phyloP scores from a whole-genome alignment of 768 basidiomycete species.

The Daedaleopsis nitida region DNA sequence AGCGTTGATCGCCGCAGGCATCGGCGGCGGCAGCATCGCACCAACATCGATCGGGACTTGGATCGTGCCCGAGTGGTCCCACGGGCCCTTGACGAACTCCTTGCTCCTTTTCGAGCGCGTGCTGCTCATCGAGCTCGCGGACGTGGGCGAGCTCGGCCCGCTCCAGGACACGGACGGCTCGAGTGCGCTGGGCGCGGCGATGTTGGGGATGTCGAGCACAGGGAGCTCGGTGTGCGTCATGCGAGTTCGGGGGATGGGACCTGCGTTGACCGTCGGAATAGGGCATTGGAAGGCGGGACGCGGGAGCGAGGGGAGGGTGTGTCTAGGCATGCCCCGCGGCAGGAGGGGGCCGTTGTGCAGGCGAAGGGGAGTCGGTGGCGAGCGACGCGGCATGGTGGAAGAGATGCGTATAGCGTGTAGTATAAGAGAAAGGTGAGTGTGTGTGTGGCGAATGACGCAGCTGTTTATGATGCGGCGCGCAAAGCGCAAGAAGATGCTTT shows the following conservation, averaged over 20 bases:
- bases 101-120: slow-evolving; percentile 13
- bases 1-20: slow-evolving; percentile 24
- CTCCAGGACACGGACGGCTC: slow-evolving; percentile 5
- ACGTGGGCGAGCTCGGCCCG: slow-evolving; percentile 24
- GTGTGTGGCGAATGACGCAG: neutral
- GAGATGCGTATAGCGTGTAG: neutral
- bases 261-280: neutral
- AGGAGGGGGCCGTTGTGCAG: slow-evolving; percentile 65
- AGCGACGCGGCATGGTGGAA: slow-evolving; percentile 61
- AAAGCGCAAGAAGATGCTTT: neutral
- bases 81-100: slow-evolving; percentile 25
- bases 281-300: slow-evolving; percentile 43
- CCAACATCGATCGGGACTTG: slow-evolving; percentile 27
- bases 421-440: neutral
- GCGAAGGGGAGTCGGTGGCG: slow-evolving; percentile 66
- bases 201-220: slow-evolving; percentile 11
- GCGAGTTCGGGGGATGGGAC: slow-evolving; percentile 24
- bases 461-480: neutral
- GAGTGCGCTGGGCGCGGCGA: neutral
- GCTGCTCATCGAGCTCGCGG: slow-evolving; percentile 10
- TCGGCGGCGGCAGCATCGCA: slow-evolving; percentile 25
- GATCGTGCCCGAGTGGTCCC: slow-evolving; percentile 30
- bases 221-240: slow-evolving; percentile 19
- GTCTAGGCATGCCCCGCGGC: slow-evolving; percentile 59
- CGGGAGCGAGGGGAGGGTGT: slow-evolving; percentile 69